phyloP scores from a whole-genome alignment of 768 basidiomycete species.

The Russula virescens region DNA sequence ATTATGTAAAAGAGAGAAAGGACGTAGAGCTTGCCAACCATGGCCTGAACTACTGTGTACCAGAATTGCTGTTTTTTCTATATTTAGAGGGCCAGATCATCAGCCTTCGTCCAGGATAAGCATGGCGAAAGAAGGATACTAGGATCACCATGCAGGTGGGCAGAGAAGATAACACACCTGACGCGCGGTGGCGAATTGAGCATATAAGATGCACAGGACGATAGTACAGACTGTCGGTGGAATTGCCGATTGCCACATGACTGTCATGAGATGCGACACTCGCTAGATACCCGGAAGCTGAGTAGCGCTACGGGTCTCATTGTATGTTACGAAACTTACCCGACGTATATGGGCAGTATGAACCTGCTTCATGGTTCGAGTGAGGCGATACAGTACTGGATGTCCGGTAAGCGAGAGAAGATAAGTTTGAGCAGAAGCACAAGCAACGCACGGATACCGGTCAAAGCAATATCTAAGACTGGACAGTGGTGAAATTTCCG shows the following conservation, averaged over 20 bases:
- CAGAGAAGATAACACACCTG: background rate
- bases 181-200: background rate
- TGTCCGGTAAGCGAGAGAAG: background rate
- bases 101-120: background rate
- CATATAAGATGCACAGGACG: background rate
- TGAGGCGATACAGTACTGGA: constrained; percentile 9
- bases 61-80: constrained; percentile 6
- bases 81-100: background rate
- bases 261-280: constrained; percentile 1
- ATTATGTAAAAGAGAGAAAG: constrained; percentile 14
- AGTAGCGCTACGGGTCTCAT: background rate
- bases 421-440: background rate
- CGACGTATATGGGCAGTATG: background rate
- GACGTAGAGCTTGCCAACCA: constrained; percentile 17
- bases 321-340: background rate
- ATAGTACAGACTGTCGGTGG: constrained; percentile 13
- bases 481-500: background rate
- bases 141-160: background rate
- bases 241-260: constrained; percentile 12
- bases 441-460: constrained; percentile 7
- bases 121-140: too few species aligned
- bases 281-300: background rate
- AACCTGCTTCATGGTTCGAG: constrained; percentile 6
- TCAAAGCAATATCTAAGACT: constrained; percentile 9
- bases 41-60: background rate